Evolutionary conservation across 768 basidiomycete genomes (phyloP).

Genomic region (Gelatoporia subvermispora): DNA sequence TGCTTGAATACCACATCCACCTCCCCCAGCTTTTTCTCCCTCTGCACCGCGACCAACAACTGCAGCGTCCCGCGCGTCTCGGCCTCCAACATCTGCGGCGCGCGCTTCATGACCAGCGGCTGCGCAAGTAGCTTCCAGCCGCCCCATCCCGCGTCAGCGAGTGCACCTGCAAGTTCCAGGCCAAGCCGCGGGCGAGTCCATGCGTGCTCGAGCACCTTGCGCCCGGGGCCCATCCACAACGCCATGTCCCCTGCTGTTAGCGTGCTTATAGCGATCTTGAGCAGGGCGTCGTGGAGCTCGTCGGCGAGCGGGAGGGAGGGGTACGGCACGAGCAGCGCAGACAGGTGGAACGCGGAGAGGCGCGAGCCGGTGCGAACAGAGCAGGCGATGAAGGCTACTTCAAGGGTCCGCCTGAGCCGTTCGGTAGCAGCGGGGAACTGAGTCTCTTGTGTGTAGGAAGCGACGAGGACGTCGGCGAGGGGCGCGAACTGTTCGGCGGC

Average conservation of each 20-base stretch:
- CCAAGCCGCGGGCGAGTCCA: conserved; percentile 43
- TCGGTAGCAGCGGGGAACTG: conserved; percentile 26
- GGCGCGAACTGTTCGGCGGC: conserved; percentile 57
- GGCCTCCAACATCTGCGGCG: conserved; percentile 39
- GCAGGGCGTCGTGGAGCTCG: conserved; percentile 25
- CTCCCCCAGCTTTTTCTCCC: conserved; percentile 47
- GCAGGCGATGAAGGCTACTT: conserved; percentile 50
- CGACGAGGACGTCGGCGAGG: conserved; percentile 49
- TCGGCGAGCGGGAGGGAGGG: conserved; percentile 23
- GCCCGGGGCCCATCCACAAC: conserved; percentile 37
- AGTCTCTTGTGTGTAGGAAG: conserved; percentile 25
- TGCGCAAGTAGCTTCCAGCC: conserved; percentile 72
- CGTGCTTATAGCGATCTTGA: conserved; percentile 29
- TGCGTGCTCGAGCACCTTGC: conserved; percentile 48
- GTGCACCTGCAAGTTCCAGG: conserved; percentile 50
- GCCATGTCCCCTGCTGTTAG: conserved; percentile 41
- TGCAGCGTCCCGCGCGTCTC: conserved; percentile 40
- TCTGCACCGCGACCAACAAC: conserved; percentile 46
- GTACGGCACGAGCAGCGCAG: conserved; percentile 29
- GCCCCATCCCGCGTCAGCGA: conserved; percentile 65
- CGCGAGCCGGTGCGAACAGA: conserved; percentile 72
- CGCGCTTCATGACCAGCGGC: conserved; percentile 51
- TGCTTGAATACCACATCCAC: conserved; percentile 58
- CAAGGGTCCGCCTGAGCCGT: conserved; percentile 46
- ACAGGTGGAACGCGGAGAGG: conserved; percentile 32